Evolutionary conservation across 2,329 filamentous ascomycete species (phyloP).

Genomic region (Ophiostoma sp.): DNA sequence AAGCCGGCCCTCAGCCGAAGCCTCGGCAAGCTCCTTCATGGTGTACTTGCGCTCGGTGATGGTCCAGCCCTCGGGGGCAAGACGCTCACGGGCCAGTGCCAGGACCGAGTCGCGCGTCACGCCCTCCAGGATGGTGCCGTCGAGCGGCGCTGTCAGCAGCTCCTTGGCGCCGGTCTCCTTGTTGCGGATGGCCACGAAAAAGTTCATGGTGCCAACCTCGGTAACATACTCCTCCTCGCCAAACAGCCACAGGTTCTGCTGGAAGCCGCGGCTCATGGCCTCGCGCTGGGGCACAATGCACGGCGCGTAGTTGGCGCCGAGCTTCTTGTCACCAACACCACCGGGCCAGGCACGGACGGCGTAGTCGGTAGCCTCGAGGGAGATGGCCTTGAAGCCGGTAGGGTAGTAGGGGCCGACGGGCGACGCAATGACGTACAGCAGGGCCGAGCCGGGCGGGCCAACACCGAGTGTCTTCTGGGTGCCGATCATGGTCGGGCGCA

Average conservation of each 20-base stretch:
- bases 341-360: conserved; percentile 96
- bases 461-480: conserved; percentile 93
- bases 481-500: conserved; percentile 94
- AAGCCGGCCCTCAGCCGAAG: conserved; percentile 75
- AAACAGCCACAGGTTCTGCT: conserved; percentile 98
- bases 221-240: conserved; percentile 93
- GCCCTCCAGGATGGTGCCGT: conserved; percentile 93
- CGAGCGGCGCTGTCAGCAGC: conserved; percentile 88
- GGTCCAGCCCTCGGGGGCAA: conserved; percentile 81
- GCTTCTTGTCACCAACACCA: conserved; percentile 95
- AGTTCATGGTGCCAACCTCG: conserved; percentile 98
- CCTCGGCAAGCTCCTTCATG: conserved; percentile 79
- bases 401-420: conserved; percentile 98
- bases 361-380: conserved; percentile 92
- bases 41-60: conserved; percentile 85
- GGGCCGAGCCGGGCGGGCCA: conserved; percentile 80
- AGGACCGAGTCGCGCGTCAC: conserved; percentile 91
- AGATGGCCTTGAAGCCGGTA: conserved; percentile 95
- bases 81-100: conserved; percentile 74
- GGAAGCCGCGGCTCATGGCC: conserved; percentile 84
- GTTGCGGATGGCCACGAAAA: conserved; percentile 82
- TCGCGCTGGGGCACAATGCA: conserved; percentile 95
- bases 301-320: conserved; percentile 98
- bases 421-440: conserved; percentile 92
- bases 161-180: conserved; percentile 86